Evolutionary conservation across 1,284 basidiomycete genomes (phyloP), one percentile per base, ranked within the genome.

Genomic region (Fomitopsis betulina): DNA sequence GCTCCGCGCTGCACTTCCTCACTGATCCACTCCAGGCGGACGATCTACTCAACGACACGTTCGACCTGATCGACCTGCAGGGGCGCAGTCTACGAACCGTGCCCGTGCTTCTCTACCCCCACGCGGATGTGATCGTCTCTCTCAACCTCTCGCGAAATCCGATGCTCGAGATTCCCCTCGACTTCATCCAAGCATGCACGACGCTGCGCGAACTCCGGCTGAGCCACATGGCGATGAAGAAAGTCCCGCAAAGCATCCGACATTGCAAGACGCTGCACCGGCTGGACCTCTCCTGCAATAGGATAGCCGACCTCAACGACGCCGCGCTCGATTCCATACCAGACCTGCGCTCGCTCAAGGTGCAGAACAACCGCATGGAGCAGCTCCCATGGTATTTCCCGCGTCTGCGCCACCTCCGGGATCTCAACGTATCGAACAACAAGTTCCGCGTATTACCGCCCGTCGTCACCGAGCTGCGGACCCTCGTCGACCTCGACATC

Each of bases 401-500:
- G 3, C 80, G 87, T 19, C 78, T 99, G 65, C 78, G 81, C 39
- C 74, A 80, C 52, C 82, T 98, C 55, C 85, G 85, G 56, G 86
- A 86, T 51, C 82, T 99, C 66, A 97, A 98, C 75, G 91, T 99
- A 62, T 96, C 94, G 53, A 99, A 98, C 76, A 99, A 99, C 79
- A 94, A 94, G 70, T 95, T 98, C 71, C 85, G 85, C 45, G 73
- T 71, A n/a, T 82, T 99, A 59, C 96, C 96, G 0, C 62, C 76
- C 0, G 89, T 92, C 25, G 82, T 99, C 19, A 89, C 85, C 70
- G 78, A 89, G 59, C 85, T 98, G 70, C 76, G 79, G 5, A 83
- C 79, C 21, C 82, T 99, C 27, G 77, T 84, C 32, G 93, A 96
- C 66, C 84, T 99, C 21, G 96, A 99, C 70, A 81, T 98, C 47